Base-by-base conservation (phyloP, 257 asterid species). In the Solanum okadae region DNA sequence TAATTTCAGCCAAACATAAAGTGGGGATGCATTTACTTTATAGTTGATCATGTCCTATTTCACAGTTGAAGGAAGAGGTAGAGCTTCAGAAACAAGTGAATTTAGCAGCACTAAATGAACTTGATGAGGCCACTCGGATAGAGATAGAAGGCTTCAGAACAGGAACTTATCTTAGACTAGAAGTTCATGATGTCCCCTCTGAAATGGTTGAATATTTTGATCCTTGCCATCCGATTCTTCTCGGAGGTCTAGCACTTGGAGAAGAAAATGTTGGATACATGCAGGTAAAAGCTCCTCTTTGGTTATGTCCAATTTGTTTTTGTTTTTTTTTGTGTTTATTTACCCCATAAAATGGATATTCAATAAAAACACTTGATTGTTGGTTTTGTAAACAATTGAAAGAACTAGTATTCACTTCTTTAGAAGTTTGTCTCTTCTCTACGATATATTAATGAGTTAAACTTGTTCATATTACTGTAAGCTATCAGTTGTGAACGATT, bases 121-220 rank as follows among this genome's bases (percentile, higher is more conserved):
- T 96, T 88, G 99, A 97, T 87, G 99, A 97, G 88, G 94, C 81
- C 89, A 94, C 96, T 40, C 99, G 98, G 25, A 75, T 93, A 83
- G 99, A 96, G 91, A 87, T 96, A 89, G 98, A 96, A 89, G 99
- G 99, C 86, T 94, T 89, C 91, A 93, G 98, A 91, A 94, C 98
- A 61, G 99, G 99, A 88, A 93, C 94, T 82, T 97, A 97, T 88
- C 91, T 96, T 83, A 94, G 99, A 91, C 93, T 97, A 38, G 99
- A 94, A 93, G 88, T 97, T 91, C 98, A 92, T 86, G 95, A 91
- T 88, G 98, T 97, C 88, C 99, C 98, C 61, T 94, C 29, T 88
- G 99, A 97, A 91, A 95, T 97, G 99, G 98, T 97, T 75, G 99
- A 97, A 83, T 89, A 97, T 89, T 96, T 97, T 90, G 95, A 97